phyloP scores from a whole-genome alignment of 177 flowering plant species.

The Telopea speciosissima region DNA sequence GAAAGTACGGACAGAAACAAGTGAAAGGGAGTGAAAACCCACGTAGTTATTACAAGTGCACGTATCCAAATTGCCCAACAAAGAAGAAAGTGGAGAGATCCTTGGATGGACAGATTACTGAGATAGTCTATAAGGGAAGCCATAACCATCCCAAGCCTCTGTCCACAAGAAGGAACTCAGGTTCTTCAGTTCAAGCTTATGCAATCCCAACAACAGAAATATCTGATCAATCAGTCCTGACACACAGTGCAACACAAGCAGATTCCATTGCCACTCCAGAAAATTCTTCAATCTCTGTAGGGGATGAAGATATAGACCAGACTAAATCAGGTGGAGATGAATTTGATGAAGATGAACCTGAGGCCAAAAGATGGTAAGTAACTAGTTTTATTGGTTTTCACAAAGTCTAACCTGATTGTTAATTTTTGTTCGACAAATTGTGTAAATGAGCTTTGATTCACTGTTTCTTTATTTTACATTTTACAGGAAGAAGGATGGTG shows the following conservation, averaged over 20 bases:
- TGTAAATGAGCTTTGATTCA: too few species aligned
- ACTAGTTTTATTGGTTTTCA: neutral
- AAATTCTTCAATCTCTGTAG: constrained; percentile 49
- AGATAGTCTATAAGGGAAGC: constrained; percentile 77
- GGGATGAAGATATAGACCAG: constrained; percentile 53
- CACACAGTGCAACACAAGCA: constrained; percentile 26
- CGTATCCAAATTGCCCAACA: constrained; percentile 57
- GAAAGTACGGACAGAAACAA: constrained; percentile 87
- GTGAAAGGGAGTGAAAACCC: constrained; percentile 89
- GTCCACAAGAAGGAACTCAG: constrained; percentile 45
- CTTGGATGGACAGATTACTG: constrained; percentile 69
- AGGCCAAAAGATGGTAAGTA: constrained; percentile 65
- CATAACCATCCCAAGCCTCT: constrained; percentile 85
- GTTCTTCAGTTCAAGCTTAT: constrained; percentile 24
- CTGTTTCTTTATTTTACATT: neutral
- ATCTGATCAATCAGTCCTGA: constrained; percentile 26
- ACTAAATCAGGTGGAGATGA: constrained; percentile 48
- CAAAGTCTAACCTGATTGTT: neutral
- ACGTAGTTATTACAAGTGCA: constrained; percentile 85
- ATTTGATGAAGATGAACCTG: constrained; percentile 55
- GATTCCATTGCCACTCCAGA: constrained; percentile 56
- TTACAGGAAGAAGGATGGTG: constrained; percentile 52
- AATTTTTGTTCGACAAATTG: neutral
- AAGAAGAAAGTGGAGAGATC: constrained; percentile 80
- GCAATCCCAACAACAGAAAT: constrained; percentile 16